Base-by-base conservation (phyloP, 768 basidiomycete genomes). In the Hypholoma sublateritium region DNA sequence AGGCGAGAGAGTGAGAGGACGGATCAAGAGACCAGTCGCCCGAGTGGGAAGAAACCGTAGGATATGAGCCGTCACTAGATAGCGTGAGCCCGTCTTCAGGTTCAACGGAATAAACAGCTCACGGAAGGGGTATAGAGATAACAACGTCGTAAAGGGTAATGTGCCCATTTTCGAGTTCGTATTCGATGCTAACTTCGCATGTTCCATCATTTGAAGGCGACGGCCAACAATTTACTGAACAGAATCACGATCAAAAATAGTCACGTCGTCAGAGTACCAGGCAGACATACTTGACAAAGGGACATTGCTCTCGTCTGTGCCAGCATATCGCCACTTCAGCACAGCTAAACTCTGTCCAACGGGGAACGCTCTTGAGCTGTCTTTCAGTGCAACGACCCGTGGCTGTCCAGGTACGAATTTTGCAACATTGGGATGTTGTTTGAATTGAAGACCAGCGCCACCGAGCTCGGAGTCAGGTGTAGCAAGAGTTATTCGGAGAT, bases 71-170 rank as follows among this genome's bases (percentile, higher is more conserved):
- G 45, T 84, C 70, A 5, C 90, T 91, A 9, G 28, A 32, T 9
- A 32, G 53, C 9, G 22, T 9, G 17, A 17, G 19, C 46, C 32
- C 21, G 17, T 41, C 22, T 22, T 48, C 13, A 53, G 11, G 8
- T 36, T 55, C 9, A 25, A 57, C 57, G 22, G 13, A 55, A 36
- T 22, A 43, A 32, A 43, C 21, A 32, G 83, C 89, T 70, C 72
- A 93, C 90, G 95, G 95, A 46, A 98, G 85, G 22, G 96, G 95
- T 63, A 98, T 96, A 52, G 89, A 88, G 59, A 98, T 93, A 61
- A 85, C 79, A 21, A 95, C 83, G 69, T 98, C 92, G 69, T 91
- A 84, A 2, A 98, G 79, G 0, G 85, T 84, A 53, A 98, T 74
- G 47, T 80, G 81, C 60, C 89, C 82, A 60, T 93, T 91, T 69